Percentiles rank a stretch among this genome's conserved stretches.
Evolutionary conservation across 805 yeast genomes (phyloP).

Genomic region (Candida oleophila): DNA sequence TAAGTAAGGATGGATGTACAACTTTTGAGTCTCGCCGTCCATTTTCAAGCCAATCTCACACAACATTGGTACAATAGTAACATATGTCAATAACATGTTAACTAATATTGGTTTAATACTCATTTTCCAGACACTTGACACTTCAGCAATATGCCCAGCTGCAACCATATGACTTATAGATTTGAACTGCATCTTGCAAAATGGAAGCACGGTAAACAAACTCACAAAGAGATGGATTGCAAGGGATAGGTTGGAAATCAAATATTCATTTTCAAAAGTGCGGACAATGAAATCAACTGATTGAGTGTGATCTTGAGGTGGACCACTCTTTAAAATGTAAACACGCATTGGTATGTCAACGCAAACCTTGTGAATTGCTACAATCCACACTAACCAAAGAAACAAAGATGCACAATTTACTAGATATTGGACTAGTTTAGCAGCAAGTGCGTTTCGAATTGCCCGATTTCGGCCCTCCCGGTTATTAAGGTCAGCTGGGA

Average conservation of each 20-base stretch:
- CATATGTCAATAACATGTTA: slow-evolving; percentile 13
- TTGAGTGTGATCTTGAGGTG: not conserved
- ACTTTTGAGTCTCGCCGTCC: slow-evolving; percentile 2
- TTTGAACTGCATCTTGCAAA: not conserved
- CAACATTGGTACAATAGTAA: slow-evolving; percentile 5
- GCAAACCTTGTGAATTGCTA: slow-evolving; percentile 18
- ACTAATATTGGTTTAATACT: slow-evolving; percentile 8
- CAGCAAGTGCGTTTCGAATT: not conserved
- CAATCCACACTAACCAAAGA: slow-evolving; percentile 19
- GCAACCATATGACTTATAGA: not conserved
- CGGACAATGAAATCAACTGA: not conserved
- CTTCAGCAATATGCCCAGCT: not conserved
- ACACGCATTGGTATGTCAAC: slow-evolving; percentile 20
- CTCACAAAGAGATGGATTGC: slow-evolving; percentile 16
- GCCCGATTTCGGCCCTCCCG: no score
- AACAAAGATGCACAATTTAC: not conserved
- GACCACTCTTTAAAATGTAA: slow-evolving; percentile 6
- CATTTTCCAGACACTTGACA: slow-evolving; percentile 1
- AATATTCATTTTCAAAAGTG: slow-evolving; percentile 1
- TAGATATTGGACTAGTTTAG: not conserved
- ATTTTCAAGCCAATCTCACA: not conserved
- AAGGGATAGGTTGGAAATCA: slow-evolving; percentile 8
- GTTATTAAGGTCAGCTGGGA: not conserved
- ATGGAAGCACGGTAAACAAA: slow-evolving; percentile 21
- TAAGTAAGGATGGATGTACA: not conserved